phyloP scores from a whole-genome alignment of 2,329 filamentous ascomycete species.

The Daldinia sp. region DNA sequence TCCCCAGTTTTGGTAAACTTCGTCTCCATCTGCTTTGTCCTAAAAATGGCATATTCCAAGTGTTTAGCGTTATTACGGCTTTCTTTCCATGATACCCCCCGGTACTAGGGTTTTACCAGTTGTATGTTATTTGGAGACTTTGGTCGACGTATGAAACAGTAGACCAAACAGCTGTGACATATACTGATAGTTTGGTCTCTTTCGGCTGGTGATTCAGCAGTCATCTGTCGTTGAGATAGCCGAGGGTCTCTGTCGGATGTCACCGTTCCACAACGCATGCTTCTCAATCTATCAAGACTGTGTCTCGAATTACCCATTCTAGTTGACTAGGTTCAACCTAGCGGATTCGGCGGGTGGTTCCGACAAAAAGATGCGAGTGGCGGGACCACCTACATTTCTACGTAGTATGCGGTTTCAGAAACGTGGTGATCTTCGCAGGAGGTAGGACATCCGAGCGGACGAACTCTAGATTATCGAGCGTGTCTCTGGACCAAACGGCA shows the following conservation, averaged over 20 bases:
- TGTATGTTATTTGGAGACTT: slow-evolving; percentile 18
- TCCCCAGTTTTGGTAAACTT: slow-evolving; percentile 12
- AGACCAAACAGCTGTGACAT: slow-evolving; percentile 2
- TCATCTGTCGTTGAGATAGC: slow-evolving; percentile 13
- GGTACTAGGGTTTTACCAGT: slow-evolving; percentile 11
- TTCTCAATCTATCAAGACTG: slow-evolving; percentile 14
- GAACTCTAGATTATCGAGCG: slow-evolving; percentile 24
- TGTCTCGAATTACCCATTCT: slow-evolving; percentile 11
- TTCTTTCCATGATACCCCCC: slow-evolving; percentile 2
- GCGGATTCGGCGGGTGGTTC: slow-evolving; percentile 16
- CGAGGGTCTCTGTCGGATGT: slow-evolving; percentile 14
- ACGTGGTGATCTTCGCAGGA: slow-evolving; percentile 28
- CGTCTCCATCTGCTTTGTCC: slow-evolving; percentile 19
- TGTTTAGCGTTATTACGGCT: slow-evolving; percentile 6
- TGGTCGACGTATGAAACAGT: neutral
- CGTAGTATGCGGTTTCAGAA: slow-evolving; percentile 27
- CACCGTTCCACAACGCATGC: slow-evolving; percentile 11
- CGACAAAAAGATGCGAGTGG: slow-evolving; percentile 20
- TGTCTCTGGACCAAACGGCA: slow-evolving; percentile 7
- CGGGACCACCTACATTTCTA: slow-evolving; percentile 19
- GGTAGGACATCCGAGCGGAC: slow-evolving; percentile 19
- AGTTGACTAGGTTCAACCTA: neutral
- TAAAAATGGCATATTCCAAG: slow-evolving; percentile 10
- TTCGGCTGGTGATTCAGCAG: neutral
- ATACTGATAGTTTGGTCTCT: neutral